phyloP scores from a whole-genome alignment of 2,329 filamentous ascomycete species.

The Aspergillus proliferans region DNA sequence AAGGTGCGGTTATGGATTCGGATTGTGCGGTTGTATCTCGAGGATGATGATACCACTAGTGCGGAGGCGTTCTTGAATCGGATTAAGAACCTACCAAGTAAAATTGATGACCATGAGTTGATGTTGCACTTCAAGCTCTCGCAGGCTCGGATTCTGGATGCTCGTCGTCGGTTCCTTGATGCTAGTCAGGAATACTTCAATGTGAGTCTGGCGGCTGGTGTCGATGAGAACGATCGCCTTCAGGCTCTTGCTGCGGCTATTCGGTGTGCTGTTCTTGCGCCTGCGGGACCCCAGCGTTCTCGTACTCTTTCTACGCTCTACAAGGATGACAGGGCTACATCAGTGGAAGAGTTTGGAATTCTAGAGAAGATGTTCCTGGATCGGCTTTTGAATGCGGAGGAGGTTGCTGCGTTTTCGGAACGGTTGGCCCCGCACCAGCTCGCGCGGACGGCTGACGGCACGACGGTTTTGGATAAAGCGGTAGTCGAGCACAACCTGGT shows the following conservation, averaged over 20 bases:
- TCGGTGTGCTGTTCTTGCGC: slow-evolving; percentile 85
- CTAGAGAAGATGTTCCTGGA: slow-evolving; percentile 98
- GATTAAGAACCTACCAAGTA: slow-evolving; percentile 83
- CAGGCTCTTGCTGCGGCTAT: slow-evolving; percentile 81
- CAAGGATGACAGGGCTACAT: slow-evolving; percentile 78
- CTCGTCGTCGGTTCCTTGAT: slow-evolving; percentile 80
- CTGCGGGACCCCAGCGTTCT: slow-evolving; percentile 78
- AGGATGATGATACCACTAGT: slow-evolving; percentile 81
- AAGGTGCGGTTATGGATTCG: slow-evolving; percentile 85
- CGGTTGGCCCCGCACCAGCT: slow-evolving; percentile 81
- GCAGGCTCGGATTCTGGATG: slow-evolving; percentile 88
- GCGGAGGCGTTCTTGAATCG: slow-evolving; percentile 89
- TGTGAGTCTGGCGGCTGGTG: slow-evolving; percentile 67
- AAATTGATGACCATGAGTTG: slow-evolving; percentile 65
- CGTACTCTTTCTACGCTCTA: slow-evolving; percentile 76
- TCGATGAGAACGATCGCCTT: slow-evolving; percentile 82
- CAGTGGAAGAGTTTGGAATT: slow-evolving; percentile 75
- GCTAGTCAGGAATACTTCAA: slow-evolving; percentile 84
- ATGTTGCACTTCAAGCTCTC: slow-evolving; percentile 83
- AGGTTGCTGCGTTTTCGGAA: slow-evolving; percentile 79
- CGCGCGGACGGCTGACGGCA: slow-evolving; percentile 80
- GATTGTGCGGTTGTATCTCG: slow-evolving; percentile 88
- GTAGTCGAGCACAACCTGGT: slow-evolving; percentile 95
- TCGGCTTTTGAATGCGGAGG: slow-evolving; percentile 69
- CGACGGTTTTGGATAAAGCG: slow-evolving; percentile 85